These are phyloP conservation scores for Camellia japonica DNA, from an alignment of 148 eudicot genomes.

Conservation along the genomic window DNA sequence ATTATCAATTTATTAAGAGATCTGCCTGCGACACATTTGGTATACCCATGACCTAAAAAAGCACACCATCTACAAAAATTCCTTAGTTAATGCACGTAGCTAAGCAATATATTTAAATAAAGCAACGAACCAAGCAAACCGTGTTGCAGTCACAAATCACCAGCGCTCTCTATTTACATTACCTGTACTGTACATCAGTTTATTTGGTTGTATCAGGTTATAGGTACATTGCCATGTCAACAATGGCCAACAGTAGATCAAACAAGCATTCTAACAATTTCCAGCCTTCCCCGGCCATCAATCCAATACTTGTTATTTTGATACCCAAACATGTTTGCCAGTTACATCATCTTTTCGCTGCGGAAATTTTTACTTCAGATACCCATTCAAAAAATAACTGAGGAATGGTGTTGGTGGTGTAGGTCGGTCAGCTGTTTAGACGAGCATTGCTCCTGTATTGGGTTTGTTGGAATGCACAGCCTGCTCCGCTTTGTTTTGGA, in stretches of 20 bases:
- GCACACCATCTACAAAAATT: too few species aligned
- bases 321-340: too few species aligned
- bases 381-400: conserved; percentile 7
- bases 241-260: neutral
- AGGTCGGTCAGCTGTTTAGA: conserved; percentile 22
- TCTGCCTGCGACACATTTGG: too few species aligned
- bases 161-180: conserved; percentile 23
- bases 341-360: too few species aligned
- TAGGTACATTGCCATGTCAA: conserved; percentile 9
- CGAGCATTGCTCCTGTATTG: conserved; percentile 53
- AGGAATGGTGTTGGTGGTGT: neutral
- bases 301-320: too few species aligned
- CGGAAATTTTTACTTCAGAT: conserved; percentile 2
- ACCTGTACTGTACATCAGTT: conserved; percentile 21
- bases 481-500: conserved; percentile 65
- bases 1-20: too few species aligned
- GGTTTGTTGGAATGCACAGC: conserved; percentile 39
- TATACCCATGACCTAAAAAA: too few species aligned
- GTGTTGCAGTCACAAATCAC: neutral
- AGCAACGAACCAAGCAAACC: neutral
- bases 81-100: neutral
- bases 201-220: conserved; percentile 10
- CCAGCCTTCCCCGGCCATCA: too few species aligned
- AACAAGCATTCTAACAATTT: neutral
- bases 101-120: neutral